phyloP scores from a whole-genome alignment of 768 basidiomycete species.

The Xerocomus brunneocitrinus region DNA sequence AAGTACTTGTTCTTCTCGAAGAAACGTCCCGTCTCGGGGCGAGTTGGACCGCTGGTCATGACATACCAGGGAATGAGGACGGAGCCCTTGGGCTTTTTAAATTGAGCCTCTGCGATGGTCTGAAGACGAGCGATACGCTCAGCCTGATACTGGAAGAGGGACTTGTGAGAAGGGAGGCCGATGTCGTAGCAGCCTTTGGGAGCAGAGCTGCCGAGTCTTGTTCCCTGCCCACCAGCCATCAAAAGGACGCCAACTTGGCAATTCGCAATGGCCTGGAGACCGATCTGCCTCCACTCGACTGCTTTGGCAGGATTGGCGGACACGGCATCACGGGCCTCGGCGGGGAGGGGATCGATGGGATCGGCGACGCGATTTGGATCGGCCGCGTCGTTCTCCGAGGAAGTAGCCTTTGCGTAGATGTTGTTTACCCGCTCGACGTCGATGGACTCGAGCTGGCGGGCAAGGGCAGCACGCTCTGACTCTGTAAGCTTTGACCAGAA shows the following conservation, averaged over 20 bases:
- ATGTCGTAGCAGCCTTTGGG: slow-evolving; percentile 99
- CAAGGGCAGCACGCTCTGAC: slow-evolving; percentile 57
- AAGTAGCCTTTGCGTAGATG: slow-evolving; percentile 73
- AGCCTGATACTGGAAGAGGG: slow-evolving; percentile 96
- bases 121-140: slow-evolving; percentile 88
- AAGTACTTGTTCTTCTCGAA: slow-evolving; percentile 77
- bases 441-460: slow-evolving; percentile 70
- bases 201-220: slow-evolving; percentile 82
- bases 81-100: slow-evolving; percentile 47
- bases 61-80: slow-evolving; percentile 94
- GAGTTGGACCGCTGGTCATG: slow-evolving; percentile 98
- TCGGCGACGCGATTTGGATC: slow-evolving; percentile 40
- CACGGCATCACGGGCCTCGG: slow-evolving; percentile 64
- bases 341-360: slow-evolving; percentile 77
- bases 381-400: slow-evolving; percentile 52
- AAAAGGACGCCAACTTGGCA: slow-evolving; percentile 92
- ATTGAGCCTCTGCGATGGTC: slow-evolving; percentile 59
- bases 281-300: slow-evolving; percentile 69
- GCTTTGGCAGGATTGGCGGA: slow-evolving; percentile 51
- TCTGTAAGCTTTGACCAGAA: slow-evolving; percentile 77
- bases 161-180: slow-evolving; percentile 86
- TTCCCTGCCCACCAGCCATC: slow-evolving; percentile 98
- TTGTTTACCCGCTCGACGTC: slow-evolving; percentile 90
- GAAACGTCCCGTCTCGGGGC: slow-evolving; percentile 79
- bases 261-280: slow-evolving; percentile 73